Percentiles rank a stretch among this genome's conserved stretches.
Conservation (phyloP, 495 filamentous ascomycete species). For the Melanomma pulvis-pyrius region DNA sequence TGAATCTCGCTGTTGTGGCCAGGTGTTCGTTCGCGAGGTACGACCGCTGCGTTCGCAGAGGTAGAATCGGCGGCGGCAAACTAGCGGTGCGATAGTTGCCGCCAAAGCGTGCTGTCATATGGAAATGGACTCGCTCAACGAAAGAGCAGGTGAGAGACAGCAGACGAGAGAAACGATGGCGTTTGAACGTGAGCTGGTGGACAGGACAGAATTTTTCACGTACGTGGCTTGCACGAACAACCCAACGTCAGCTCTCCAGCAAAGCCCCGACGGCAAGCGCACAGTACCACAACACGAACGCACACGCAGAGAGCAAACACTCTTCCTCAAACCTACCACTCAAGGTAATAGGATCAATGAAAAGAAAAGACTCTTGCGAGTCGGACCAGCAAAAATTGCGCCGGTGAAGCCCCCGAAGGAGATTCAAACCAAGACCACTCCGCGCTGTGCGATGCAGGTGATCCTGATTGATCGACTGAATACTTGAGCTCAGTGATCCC, state of each 20-base stretch:
- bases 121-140: too few species aligned
- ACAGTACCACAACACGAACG: neutral
- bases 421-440: constrained; percentile 64
- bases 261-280: neutral
- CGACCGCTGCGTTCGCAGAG: neutral
- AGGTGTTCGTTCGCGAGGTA: neutral
- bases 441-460: constrained; percentile 79
- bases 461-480: constrained; percentile 61
- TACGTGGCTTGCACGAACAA: too few species aligned
- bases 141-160: too few species aligned
- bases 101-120: too few species aligned
- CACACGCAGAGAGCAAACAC: neutral
- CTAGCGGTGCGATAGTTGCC: neutral
- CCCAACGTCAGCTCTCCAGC: neutral
- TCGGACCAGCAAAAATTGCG: constrained; percentile 58
- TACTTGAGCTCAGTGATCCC: constrained; percentile 65
- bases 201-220: too few species aligned
- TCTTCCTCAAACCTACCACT: constrained; percentile 21
- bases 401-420: constrained; percentile 70
- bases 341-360: constrained; percentile 55
- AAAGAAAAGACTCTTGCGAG: constrained; percentile 50
- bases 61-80: neutral
- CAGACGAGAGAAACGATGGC: too few species aligned
- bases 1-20: neutral
- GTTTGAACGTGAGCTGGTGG: too few species aligned